Base-by-base conservation (phyloP, 2,329 filamentous ascomycete species). In the Ophiostoma angusticollis region DNA sequence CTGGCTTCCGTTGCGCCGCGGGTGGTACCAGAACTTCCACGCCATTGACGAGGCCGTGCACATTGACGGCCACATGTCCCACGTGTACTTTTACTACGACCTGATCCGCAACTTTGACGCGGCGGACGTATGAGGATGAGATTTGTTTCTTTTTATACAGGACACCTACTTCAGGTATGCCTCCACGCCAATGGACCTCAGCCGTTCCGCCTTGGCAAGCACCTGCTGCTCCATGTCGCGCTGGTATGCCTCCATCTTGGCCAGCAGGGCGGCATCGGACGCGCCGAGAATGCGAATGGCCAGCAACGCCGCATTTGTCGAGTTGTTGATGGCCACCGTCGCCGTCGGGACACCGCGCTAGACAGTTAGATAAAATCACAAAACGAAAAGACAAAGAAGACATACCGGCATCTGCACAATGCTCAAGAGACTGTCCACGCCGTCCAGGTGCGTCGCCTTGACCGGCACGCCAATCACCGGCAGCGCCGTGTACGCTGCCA, bases 401-500 rank as follows among this genome's bases (percentile, higher is more conserved):
- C 65, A 47, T 59, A 72, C 69, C 6, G 81, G 82, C 81, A 86
- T 85, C 54, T 85, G 80, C 4, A 84, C 79, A 47, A 85, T 85
- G 50, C 74, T 80, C 39, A 80, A 62, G 39, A 86, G 59, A 45
- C 73, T 79, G 53, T 86, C 82, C 44, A 78, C 62, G 3, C 81
- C 81, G 51, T 84, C 82, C 6, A 85, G 59, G 17, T 75, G 72
- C 16, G 77, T 82, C 0, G 78, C 81, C 60, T 80, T 83, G 19
- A 87, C 78, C 0, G 82, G 82, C 1, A 87, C 77, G 5, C 82
- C 82, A 41, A 87, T 84, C 3, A 86, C 81, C 0, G 82, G 82
- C 13, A 87, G 58, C 3, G 74, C 65, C 0, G 80, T 84, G 52
- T 80, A 72, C 1, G 78, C 75, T 0, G 80, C 76, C 5, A 79